phyloP scores from a whole-genome alignment of 495 filamentous ascomycete genomes.

The Oleoguttula mirabilis region DNA sequence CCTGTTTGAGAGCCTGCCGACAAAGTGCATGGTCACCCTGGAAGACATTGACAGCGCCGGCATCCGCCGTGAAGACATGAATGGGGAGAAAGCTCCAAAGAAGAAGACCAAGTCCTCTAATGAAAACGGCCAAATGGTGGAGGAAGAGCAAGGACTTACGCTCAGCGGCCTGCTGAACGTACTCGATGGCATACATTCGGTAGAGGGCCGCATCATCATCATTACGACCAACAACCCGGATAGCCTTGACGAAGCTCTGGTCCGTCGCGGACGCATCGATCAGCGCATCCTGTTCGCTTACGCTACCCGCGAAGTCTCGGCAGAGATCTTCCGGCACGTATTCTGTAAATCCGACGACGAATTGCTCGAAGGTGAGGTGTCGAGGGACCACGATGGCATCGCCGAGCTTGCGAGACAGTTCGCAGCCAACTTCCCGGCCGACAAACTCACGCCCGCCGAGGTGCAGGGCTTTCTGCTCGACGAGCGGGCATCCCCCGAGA shows the following conservation, averaged over 20 bases:
- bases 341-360: constrained; percentile 39
- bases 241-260: constrained; percentile 88
- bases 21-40: constrained; percentile 98
- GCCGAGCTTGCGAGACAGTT: constrained; percentile 40
- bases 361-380: too few species aligned
- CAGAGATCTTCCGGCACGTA: constrained; percentile 42
- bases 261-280: constrained; percentile 94
- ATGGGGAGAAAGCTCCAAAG: constrained; percentile 5
- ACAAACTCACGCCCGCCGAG: constrained; percentile 52
- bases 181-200: constrained; percentile 87
- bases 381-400: too few species aligned
- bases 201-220: constrained; percentile 99
- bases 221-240: constrained; percentile 95
- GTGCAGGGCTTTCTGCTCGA: constrained; percentile 47
- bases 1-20: constrained; percentile 96
- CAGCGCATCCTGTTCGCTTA: constrained; percentile 86
- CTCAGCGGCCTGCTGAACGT: constrained; percentile 96
- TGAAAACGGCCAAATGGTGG: constrained; percentile 90
- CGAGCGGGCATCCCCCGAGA: background rate
- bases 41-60: constrained; percentile 97
- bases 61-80: constrained; percentile 42
- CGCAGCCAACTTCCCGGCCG: constrained; percentile 37
- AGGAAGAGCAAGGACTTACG: constrained; percentile 97
- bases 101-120: constrained; percentile 26
- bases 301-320: constrained; percentile 34